Base-by-base conservation (phyloP, 2,329 filamentous ascomycete genomes). In the Pseudogymnoascus sp. region DNA sequence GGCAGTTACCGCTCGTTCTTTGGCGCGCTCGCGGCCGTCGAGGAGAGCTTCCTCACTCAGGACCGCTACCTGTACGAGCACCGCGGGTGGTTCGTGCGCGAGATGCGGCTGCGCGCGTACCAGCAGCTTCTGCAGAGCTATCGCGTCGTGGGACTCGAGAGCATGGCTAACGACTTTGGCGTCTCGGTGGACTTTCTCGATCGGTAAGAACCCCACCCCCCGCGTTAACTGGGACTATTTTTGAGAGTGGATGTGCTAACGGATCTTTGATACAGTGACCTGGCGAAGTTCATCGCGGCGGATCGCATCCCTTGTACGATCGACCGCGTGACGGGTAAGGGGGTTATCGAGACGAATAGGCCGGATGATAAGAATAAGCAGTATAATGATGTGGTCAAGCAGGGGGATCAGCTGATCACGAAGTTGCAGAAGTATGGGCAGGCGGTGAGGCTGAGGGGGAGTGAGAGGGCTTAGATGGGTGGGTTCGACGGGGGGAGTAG, bases 321-420 rank as follows among this genome's bases (percentile, higher is more conserved):
- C 70, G 94, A 99, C 78, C 90, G 94, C 62, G 94, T 99, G 67
- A 91, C 92, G 65, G 94, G 93, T 69, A 94, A 95, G 76, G 93
- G 93, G 61, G 90, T 97, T 70, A 97, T 99, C 71, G 94, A 97
- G 83, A 99, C 94, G 50, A 97, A 97, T 79, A 85, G 94, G 62
- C 92, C 93, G 7, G 94, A 97, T 75, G 92, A 96, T 80, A 99
- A 99, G 87, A 97, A 97, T 83, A 97, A 96, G 84, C 94, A 99
- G 79, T 99, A 99, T 78, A 90, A 92, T 71, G 94, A 99, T 71
- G 92, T 97, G 38, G 92, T 99, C 66, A 94, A 94, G 79, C 94
- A 97, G 75, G 94, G 94, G 33, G 94, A 99, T 76, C 90, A 96
- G 77, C 83, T 99, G 67, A 97, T 99, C 75, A 99, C 94, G 64